Evolutionary conservation across 1,139 yeast genomes (phyloP), one percentile per base, ranked within the genome.

Genomic region (Kodamaea sp.): DNA sequence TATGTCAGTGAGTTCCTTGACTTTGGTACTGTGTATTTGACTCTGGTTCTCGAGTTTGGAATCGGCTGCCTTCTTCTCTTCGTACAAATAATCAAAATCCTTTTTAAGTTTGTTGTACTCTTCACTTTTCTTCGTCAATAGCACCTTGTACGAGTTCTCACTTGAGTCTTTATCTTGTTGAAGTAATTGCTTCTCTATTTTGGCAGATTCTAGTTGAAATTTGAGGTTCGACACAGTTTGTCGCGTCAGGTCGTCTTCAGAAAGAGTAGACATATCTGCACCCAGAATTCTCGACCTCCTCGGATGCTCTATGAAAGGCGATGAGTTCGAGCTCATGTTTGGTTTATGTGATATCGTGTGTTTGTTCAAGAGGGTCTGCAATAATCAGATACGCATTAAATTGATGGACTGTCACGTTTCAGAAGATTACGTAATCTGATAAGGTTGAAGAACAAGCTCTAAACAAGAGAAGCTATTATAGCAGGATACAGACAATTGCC

Each of bases 31-130:
- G 29, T 69, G 48, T 4, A 61, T 76, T 33, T 72, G 73, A 7
- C 73, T 63, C 38, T 76, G 76, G 31, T 70, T 68, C 15, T 71
- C 57, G 28, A 73, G 57, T 35, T 75, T 72, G 6, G 72, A 63
- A 38, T 82, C 84, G 26, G 83, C 55, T 31, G 77, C 73, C 31
- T 72, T 67, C 24, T 82, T 70, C 46, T 81, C 78, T 27, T 72
- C 66, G 35, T 78, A 65, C 38, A 84, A 76, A 37, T 67, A 81
- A 22, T 76, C 66, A 22, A 85, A 69, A 46, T 82, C 78, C 26
- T 66, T 63, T 46, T 78, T 76, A 19, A 82, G 53, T 15, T 57
- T 52, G 16, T 52, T 53, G 29, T 58, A 47, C 32, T 59, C 64
- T 29, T 59, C 60, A 39, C 57, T 61, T 44, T 70, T 68, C 25